Evolutionary conservation across 2,329 filamentous ascomycete genomes (phyloP).

Genomic region (Paraconiothyrium brasiliense): DNA sequence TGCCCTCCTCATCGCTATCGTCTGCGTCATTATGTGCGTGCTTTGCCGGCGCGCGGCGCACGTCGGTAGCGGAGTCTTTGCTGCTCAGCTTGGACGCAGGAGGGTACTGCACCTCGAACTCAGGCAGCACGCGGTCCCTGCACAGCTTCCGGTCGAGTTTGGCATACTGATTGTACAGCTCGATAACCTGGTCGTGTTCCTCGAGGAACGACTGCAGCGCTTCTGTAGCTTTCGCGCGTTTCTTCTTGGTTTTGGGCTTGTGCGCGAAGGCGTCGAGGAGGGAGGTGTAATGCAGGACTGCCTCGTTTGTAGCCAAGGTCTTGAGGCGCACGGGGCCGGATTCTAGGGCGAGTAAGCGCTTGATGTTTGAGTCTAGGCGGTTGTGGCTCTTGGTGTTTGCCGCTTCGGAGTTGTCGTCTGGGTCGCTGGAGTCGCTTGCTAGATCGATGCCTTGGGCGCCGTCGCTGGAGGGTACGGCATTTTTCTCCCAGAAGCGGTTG

Average conservation of each 20-base stretch:
- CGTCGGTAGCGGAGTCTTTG: neutral
- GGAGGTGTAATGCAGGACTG: neutral
- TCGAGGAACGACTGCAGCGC: neutral
- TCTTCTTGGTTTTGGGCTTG: conserved; percentile 2
- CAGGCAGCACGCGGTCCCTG: neutral
- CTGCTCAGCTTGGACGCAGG: neutral
- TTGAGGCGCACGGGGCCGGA: neutral
- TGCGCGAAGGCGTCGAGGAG: conserved; percentile 4
- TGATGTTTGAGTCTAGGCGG: neutral
- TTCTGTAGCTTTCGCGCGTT: neutral
- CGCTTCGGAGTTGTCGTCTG: conserved; percentile 3
- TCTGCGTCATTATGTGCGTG: neutral
- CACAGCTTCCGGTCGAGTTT: neutral
- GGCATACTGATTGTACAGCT: conserved; percentile 6
- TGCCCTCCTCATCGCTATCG: conserved; percentile 2
- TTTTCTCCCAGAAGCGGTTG: conserved; percentile 13
- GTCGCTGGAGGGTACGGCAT: neutral
- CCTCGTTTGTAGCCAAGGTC: neutral
- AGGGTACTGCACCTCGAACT: neutral
- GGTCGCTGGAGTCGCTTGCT: conserved; percentile 8
- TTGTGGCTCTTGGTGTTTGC: neutral
- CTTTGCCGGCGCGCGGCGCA: conserved; percentile 4
- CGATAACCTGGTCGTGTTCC: neutral
- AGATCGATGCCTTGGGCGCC: neutral
- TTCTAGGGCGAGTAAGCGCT: neutral